Evolutionary conservation across 495 filamentous ascomycete species (phyloP), one percentile per base, ranked within the genome.

Genomic region (Sordaria brevicollis): DNA sequence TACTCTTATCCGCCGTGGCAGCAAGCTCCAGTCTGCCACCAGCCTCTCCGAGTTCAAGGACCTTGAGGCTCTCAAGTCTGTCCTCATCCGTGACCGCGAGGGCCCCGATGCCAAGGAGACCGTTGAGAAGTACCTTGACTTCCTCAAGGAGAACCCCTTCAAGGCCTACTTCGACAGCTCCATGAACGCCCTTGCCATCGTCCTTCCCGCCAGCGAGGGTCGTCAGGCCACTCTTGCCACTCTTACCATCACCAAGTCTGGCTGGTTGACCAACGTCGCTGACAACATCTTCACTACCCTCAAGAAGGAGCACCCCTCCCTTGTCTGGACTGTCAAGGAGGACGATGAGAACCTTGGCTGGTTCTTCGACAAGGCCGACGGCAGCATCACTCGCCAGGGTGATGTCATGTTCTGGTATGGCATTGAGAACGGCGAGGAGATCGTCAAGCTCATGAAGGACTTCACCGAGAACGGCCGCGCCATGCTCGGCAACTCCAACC

Each of bases 341-440:
- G 92, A 95, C 71, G 95, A 99, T 72, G 96, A 98, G 86, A 98
- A 98, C 79, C 84, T 99, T 75, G 93, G 92, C 34, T 99, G 95
- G 95, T 98, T 98, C 84, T 97, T 96, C 72, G 94, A 97, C 82
- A 97, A 97, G 84, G 91, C 95, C 9, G 92, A 97, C 71, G 96
- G 96, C 65, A 96, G 92, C 80, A 83, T 97, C 70, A 91, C 91
- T 62, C 87, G 89, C 36, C 87, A 92, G 67, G 93, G 92, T 68
- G 89, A 96, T 74, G 92, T 97, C 38, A 89, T 98, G 78, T 98
- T 98, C 85, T 99, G 95, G 93, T 97, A 95, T 76, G 95, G 95
- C 37, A 88, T 95, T 68, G 92, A 94, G 74, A 89, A 85, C 67
- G 88, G 90, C n/a, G 89, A 93, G 65, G 92, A 97, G 78, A 89